Evolutionary conservation across 495 filamentous ascomycete species (phyloP).

Genomic region (Trypethelium eluteriae): DNA sequence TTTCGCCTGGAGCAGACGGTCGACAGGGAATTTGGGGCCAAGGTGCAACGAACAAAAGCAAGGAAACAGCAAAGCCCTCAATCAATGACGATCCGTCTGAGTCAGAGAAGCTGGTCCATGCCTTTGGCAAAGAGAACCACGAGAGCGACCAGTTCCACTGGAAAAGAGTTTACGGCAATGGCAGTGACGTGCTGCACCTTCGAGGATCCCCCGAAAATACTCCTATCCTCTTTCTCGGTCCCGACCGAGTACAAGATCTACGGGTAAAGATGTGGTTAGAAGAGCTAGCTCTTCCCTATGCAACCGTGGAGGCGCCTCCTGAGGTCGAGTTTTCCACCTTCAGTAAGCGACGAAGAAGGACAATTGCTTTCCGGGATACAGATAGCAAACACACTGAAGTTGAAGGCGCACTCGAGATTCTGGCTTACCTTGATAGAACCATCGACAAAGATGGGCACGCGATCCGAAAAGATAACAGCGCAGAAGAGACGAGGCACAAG

Average conservation of each 20-base stretch:
- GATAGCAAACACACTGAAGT: constrained; percentile 8
- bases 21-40: constrained; percentile 75
- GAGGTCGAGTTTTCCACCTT: not conserved
- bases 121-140: constrained; percentile 83
- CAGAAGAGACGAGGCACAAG: not conserved
- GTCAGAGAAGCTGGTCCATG: constrained; percentile 61
- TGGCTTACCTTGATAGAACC: constrained; percentile 8
- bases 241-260: constrained; percentile 2
- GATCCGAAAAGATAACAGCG: not conserved
- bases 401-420: constrained; percentile 11
- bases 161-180: constrained; percentile 66
- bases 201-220: not conserved
- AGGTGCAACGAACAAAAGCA: constrained; percentile 65
- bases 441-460: not conserved
- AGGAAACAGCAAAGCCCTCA: constrained; percentile 50
- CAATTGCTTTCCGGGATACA: not conserved
- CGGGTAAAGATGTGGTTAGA: not conserved
- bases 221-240: not conserved
- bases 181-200: constrained; percentile 78
- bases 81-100: constrained; percentile 60
- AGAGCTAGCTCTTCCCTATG: not conserved
- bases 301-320: not conserved
- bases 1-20: constrained; percentile 46
- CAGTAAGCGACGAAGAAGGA: not conserved
- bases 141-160: constrained; percentile 63